Evolutionary conservation across 2,329 filamentous ascomycete genomes (phyloP), one percentile per base, ranked within the genome.

Genomic region (Penicillium rolfsii): DNA sequence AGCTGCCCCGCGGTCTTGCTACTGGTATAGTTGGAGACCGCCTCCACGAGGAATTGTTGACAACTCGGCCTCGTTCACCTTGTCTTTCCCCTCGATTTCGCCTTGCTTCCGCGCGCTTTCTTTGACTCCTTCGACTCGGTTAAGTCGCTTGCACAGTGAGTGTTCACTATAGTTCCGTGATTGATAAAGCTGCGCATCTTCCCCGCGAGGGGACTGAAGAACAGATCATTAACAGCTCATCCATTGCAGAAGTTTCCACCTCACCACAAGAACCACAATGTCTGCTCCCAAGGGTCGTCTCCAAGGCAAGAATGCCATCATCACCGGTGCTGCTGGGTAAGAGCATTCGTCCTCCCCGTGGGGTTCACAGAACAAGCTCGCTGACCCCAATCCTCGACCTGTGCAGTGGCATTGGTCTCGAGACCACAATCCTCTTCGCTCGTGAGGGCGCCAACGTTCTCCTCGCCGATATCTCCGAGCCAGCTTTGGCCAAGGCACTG

Each of bases 341-440:
- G 60, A n/a, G n/a, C n/a, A 48, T 14, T 26, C 2, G 54, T 8
- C n/a, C 19, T 16, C 33, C 14, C 5, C 14, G 12, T 14, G 5
- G 5, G 26, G 11, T n/a, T 46, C 26, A 4, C 16, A 14, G n/a
- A 33, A 16, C 4, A 22, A 46, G 49, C 52, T 19, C 24, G 58
- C 58, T 57, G 57, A 57, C 12, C 8, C 36, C 7, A 28, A 22
- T 6, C 4, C 33, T 38, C 26, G 28, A 14, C 36, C 55, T 7
- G 24, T 12, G 40, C 50, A 79, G 93, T 73, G 93, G 93, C 73
- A 97, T 97, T 73, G 93, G 93, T 67, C 89, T 97, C 52, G 93
- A 97, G 81, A 97, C 93, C 2, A 86, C 86, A 58, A 93, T 97
- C 68, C 89, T 97, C 61, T 96, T 97, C 73, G 89, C 89, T 61